Percentiles rank a stretch among this genome's conserved stretches.
phyloP scores from a whole-genome alignment of 176 grass and related monocot species.

The Eragrostis curvula region DNA sequence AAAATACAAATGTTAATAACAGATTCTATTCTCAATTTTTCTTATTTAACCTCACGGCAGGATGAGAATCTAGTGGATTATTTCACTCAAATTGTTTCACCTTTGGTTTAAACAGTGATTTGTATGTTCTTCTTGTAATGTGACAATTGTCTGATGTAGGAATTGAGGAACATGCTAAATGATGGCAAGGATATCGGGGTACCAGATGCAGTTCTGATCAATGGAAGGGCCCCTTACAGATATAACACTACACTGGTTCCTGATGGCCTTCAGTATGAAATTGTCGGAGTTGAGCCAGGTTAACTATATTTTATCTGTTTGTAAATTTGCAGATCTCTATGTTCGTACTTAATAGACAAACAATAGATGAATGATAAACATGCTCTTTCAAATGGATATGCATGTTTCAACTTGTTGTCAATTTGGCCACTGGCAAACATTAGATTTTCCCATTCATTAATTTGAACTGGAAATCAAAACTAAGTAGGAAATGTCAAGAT shows the following conservation, averaged over 20 bases:
- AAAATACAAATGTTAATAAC: not conserved
- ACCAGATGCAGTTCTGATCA: slow-evolving; percentile 84
- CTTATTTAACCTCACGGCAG: too few species aligned
- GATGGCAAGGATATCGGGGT: slow-evolving; percentile 68
- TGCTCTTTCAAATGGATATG: not conserved
- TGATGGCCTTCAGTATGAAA: slow-evolving; percentile 68
- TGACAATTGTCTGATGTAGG: slow-evolving; percentile 52
- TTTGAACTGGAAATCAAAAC: slow-evolving; percentile 7
- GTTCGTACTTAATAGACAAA: not conserved
- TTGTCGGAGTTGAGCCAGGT: slow-evolving; percentile 85
- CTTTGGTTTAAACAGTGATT: not conserved
- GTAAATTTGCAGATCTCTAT: not conserved
- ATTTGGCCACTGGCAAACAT: not conserved
- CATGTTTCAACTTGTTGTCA: not conserved
- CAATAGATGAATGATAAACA: not conserved
- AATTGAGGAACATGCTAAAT: slow-evolving; percentile 82
- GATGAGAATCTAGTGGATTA: not conserved
- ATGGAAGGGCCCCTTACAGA: slow-evolving; percentile 80
- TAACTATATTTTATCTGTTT: not conserved
- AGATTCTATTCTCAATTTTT: too few species aligned
- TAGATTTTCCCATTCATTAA: not conserved
- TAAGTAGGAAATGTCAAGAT: not conserved
- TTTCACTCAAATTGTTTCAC: not conserved
- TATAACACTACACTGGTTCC: slow-evolving; percentile 68
- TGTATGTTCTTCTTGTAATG: slow-evolving; percentile 14